Evolutionary conservation across 768 basidiomycete species (phyloP).

Genomic region (Termitomyces sp.): DNA sequence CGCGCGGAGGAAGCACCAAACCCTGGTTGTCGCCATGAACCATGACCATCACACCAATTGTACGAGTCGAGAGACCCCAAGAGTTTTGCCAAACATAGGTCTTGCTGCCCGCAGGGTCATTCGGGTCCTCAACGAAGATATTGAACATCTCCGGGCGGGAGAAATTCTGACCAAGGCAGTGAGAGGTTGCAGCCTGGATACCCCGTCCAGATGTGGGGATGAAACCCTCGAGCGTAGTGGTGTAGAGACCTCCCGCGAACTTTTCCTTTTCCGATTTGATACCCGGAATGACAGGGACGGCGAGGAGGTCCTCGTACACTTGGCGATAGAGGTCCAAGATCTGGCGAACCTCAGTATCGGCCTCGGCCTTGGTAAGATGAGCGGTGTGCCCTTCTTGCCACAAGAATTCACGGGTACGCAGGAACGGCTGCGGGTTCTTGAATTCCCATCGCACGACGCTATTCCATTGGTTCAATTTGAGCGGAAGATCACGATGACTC

Average conservation of each 20-base stretch:
- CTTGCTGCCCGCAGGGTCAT: constrained; percentile 66
- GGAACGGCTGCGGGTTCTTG: constrained; percentile 99
- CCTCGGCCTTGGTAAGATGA: constrained; percentile 82
- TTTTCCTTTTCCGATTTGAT: constrained; percentile 99
- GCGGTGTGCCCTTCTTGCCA: constrained; percentile 99
- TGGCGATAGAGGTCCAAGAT: constrained; percentile 95
- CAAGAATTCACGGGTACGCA: constrained; percentile 98
- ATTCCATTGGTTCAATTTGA: constrained; percentile 99
- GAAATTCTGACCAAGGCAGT: constrained; percentile 98
- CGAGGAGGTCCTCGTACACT: constrained; percentile 95
- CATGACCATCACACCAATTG: constrained; percentile 99
- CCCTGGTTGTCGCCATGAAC: constrained; percentile 98
- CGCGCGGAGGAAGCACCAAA: constrained; percentile 93
- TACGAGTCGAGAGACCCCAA: constrained; percentile 95
- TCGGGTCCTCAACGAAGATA: constrained; percentile 94
- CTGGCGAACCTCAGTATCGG: constrained; percentile 86
- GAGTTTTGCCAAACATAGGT: constrained; percentile 96
- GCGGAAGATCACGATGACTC: constrained; percentile 92
- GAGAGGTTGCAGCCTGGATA: constrained; percentile 97
- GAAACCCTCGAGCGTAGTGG: constrained; percentile 97
- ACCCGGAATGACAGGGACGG: constrained; percentile 95
- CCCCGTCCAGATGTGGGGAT: constrained; percentile 96
- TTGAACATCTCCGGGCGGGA: constrained; percentile 96
- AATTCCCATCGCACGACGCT: constrained; percentile 99
- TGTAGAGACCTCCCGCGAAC: constrained; percentile 97